Conservation (phyloP, 2,329 filamentous ascomycete genomes). For the Fusarium miscanthi region DNA sequence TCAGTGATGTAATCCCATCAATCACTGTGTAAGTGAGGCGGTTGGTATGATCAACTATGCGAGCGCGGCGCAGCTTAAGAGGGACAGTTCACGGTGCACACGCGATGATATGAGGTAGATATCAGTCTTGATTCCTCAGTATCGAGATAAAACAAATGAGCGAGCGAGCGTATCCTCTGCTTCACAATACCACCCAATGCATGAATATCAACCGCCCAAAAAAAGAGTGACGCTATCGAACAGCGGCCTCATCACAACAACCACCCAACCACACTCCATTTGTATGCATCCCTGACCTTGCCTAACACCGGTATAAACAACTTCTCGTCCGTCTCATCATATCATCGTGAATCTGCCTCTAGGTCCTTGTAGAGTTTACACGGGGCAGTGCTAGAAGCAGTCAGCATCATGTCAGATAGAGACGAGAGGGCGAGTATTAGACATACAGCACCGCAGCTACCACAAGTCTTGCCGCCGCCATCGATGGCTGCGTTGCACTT, state of each 20-base stretch:
- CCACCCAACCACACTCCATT: conserved; percentile 14
- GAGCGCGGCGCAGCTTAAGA: background rate
- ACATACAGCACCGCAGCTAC: conserved; percentile 68
- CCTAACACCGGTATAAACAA: conserved; percentile 18
- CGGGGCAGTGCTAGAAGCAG: conserved; percentile 41
- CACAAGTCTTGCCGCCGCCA: conserved; percentile 63
- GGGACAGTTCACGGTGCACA: background rate
- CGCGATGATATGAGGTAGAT: background rate
- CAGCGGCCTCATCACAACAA: conserved; percentile 25
- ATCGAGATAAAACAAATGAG: conserved; percentile 12
- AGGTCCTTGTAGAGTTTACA: conserved; percentile 29
- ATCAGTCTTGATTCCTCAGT: conserved; percentile 9
- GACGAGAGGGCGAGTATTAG: background rate
- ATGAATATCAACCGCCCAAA: conserved; percentile 16
- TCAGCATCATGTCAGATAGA: conserved; percentile 3
- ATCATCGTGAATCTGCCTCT: conserved; percentile 7
- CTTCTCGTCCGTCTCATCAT: conserved; percentile 25
- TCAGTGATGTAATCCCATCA: conserved; percentile 35
- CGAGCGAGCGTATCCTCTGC: conserved; percentile 19
- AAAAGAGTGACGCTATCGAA: conserved; percentile 31
- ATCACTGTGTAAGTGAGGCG: background rate
- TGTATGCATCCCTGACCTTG: conserved; percentile 24
- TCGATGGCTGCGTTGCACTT: conserved; percentile 64
- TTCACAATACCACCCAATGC: background rate
- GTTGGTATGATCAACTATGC: background rate